Evolutionary conservation across 495 filamentous ascomycete genomes (phyloP).

Genomic region (Penicillium subrubescens): DNA sequence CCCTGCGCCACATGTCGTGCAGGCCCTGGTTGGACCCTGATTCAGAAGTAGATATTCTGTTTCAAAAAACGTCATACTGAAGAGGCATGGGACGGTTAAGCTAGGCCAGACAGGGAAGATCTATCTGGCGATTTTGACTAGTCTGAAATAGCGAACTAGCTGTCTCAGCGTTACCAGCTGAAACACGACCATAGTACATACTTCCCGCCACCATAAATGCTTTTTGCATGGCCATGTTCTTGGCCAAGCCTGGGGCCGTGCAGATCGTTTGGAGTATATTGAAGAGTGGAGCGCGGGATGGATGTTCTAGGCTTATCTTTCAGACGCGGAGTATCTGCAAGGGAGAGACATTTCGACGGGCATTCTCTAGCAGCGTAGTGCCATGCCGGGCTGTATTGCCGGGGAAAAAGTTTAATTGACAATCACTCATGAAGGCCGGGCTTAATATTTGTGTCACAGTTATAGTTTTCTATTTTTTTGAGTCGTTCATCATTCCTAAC

Average conservation of each 20-base stretch:
- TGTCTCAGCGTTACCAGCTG: neutral
- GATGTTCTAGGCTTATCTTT: neutral
- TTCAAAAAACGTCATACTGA: neutral
- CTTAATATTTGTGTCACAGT: neutral
- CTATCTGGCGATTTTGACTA: neutral
- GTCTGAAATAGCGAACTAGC: neutral
- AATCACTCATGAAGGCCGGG: too few species aligned
- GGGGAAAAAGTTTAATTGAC: neutral
- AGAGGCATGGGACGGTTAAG: neutral
- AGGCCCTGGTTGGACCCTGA: neutral
- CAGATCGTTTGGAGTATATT: constrained; percentile 1
- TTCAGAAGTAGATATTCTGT: neutral
- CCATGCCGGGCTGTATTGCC: neutral
- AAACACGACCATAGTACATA: neutral
- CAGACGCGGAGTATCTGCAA: neutral
- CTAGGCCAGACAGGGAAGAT: neutral
- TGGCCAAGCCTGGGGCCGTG: neutral
- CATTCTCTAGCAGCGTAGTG: neutral
- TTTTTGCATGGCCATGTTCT: neutral
- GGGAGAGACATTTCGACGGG: neutral
- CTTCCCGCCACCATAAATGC: too few species aligned
- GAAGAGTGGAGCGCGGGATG: neutral
- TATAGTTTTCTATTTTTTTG: neutral
- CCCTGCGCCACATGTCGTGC: neutral
- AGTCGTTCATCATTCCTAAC: neutral